These are phyloP conservation scores for Cytospora schulzeri DNA, from an alignment of 2,329 filamentous ascomycete species.

Conservation along the genomic window DNA sequence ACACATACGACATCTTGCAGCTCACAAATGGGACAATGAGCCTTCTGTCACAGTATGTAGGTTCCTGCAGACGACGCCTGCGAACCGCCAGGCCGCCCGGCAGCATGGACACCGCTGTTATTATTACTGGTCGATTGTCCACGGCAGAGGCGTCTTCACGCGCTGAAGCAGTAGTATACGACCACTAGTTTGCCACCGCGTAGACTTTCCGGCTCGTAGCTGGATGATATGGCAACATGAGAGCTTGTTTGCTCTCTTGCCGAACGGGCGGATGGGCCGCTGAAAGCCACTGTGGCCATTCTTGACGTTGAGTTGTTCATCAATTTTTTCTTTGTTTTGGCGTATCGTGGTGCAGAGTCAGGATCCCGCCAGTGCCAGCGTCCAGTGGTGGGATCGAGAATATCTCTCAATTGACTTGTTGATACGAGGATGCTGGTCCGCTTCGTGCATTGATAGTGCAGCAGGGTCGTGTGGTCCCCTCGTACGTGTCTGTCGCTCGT, in stretches of 20 bases:
- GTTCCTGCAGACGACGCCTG: constrained; percentile 17
- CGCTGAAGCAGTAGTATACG: constrained; percentile 20
- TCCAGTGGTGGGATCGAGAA: constrained; percentile 18
- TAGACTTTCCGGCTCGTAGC: constrained; percentile 9
- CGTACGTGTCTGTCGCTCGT: constrained; percentile 28
- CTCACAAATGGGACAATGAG: constrained; percentile 23
- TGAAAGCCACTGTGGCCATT: constrained; percentile 7
- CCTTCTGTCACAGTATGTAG: constrained; percentile 14
- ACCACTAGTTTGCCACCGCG: constrained; percentile 22
- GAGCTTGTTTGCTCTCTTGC: constrained; percentile 1
- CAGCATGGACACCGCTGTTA: neutral
- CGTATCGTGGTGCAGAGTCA: constrained; percentile 12
- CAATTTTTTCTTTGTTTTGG: too few relatives aligned
- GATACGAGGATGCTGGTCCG: constrained; percentile 24
- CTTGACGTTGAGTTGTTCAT: constrained; percentile 11
- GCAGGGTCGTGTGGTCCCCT: constrained; percentile 21
- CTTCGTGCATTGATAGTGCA: constrained; percentile 28
- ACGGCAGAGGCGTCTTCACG: constrained; percentile 15
- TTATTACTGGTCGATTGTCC: constrained; percentile 18
- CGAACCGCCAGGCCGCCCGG: constrained; percentile 1
- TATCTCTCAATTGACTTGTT: constrained; percentile 13
- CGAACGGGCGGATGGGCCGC: constrained; percentile 4
- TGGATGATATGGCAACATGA: neutral
- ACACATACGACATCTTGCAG: constrained; percentile 28
- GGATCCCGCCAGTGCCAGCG: neutral